Evolutionary conservation across 1,139 yeast species (phyloP).

Genomic region (Taiozyma sp.): DNA sequence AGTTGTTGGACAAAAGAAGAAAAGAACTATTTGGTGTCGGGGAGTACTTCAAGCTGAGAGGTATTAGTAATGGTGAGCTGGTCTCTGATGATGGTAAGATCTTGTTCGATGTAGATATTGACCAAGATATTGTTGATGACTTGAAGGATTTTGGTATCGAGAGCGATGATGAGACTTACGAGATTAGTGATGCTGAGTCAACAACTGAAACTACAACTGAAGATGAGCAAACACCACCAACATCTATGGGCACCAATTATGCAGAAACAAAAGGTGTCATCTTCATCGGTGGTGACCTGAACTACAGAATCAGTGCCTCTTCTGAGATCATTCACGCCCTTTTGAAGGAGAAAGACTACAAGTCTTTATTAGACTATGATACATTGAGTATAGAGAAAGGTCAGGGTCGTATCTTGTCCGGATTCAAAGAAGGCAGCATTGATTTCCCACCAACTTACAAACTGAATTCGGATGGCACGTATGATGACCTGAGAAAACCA

Average conservation of each 20-base stretch:
- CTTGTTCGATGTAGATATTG: slow-evolving; percentile 18
- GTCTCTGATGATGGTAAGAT: slow-evolving; percentile 15
- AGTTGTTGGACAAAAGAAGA: slow-evolving; percentile 34
- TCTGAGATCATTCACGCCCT: slow-evolving; percentile 37
- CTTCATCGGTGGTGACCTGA: slow-evolving; percentile 70
- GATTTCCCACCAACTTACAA: slow-evolving; percentile 77
- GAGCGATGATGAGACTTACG: slow-evolving; percentile 24
- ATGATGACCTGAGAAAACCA: slow-evolving; percentile 61
- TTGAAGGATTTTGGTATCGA: slow-evolving; percentile 25
- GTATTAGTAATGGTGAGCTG: slow-evolving; percentile 17
- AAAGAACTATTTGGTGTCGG: slow-evolving; percentile 40
- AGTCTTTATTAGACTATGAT: slow-evolving; percentile 47
- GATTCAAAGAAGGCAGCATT: slow-evolving; percentile 61
- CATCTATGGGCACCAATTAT: slow-evolving; percentile 4
- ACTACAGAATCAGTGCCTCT: slow-evolving; percentile 54
- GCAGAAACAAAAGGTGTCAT: slow-evolving; percentile 29
- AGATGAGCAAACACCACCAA: slow-evolving; percentile 1
- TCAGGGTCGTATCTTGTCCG: slow-evolving; percentile 49
- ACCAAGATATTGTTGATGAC: not conserved
- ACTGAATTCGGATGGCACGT: slow-evolving; percentile 37
- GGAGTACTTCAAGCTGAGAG: slow-evolving; percentile 17
- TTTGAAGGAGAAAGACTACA: slow-evolving; percentile 39
- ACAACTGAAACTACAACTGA: not conserved
- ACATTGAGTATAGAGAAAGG: slow-evolving; percentile 52
- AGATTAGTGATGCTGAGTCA: slow-evolving; percentile 4